Evolutionary conservation across 208 protist genomes (phyloP), one percentile per base, ranked within the genome.

Genomic region (Herpetomonas muscarum): DNA sequence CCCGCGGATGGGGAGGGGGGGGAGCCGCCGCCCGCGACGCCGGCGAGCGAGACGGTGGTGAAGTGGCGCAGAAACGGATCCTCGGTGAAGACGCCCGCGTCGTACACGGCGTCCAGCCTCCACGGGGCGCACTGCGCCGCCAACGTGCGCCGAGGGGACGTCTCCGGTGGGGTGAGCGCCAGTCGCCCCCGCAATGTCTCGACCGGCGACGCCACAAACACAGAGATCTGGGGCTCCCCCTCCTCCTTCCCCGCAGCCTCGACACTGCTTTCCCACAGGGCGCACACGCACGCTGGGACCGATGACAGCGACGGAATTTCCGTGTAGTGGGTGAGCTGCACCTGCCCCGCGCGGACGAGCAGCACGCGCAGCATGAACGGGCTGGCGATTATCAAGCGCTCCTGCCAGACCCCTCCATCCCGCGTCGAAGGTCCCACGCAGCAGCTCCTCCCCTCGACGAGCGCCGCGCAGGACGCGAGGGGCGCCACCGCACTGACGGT

Each of bases 351-450:
- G 29, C 24, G 25, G 25, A 83, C 54, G 25, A 59, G 49, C 26
- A 90, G 60, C 22, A 88, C 46, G 12, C 72, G 67, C 37, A 86
- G 44, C n/a, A 75, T 59, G 41, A 63, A 85, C 19, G 81, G 71
- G 24, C 70, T 78, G 21, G 76, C 74, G 7, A 87, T 72, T 6
- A 92, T 51, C 15, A 88, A 37, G 2, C 67, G 63, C 29, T 54
- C 46, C 15, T 49, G 50, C 29, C 58, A 48, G 49, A 25, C 42
- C 25, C 17, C 17, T 4, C 53, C 34, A 39, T 6, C 34, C 6
- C 34, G 6, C 9, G 6, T 39, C 34, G 34, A 4, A 19, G 15
- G 15, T 15, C 34, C 15, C 10, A 17, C 15, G 7, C 34, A 15
- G 34, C 34, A 15, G 15, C 34, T 15, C 34, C 34, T 39, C 10